Conservation (phyloP, 2,329 filamentous ascomycete genomes). For the Stenocarpella maydis region DNA sequence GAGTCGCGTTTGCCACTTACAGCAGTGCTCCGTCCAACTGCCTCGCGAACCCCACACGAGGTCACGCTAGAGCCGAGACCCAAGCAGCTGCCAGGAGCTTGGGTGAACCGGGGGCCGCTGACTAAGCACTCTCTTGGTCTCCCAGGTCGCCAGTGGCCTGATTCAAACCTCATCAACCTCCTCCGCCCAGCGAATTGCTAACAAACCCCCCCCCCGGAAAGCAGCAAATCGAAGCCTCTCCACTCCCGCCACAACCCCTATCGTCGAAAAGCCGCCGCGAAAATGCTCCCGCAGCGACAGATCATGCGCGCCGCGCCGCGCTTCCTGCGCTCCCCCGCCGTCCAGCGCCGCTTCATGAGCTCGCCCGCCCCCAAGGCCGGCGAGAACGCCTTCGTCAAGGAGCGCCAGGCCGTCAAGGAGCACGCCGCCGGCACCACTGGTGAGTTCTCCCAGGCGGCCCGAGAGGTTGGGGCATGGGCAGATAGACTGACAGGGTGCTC, state of each 20-base stretch:
- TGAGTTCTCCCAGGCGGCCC: constrained; percentile 57
- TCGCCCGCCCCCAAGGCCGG: constrained; percentile 55
- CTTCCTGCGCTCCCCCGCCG: constrained; percentile 63
- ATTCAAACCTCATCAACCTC: constrained; percentile 24
- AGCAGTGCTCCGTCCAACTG: background rate
- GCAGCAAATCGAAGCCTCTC: constrained; percentile 25
- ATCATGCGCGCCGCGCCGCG: constrained; percentile 70
- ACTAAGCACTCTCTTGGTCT: constrained; percentile 5
- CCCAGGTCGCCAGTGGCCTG: constrained; percentile 28
- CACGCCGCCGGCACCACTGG: constrained; percentile 87
- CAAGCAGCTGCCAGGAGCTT: background rate
- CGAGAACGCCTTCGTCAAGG: constrained; percentile 93
- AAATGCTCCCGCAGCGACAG: constrained; percentile 72
- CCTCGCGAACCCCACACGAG: constrained; percentile 6
- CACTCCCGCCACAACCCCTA: constrained; percentile 1
- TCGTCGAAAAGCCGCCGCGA: constrained; percentile 11
- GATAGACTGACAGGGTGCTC: constrained; percentile 45
- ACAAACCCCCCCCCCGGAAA: constrained; percentile 8
- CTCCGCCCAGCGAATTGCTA: background rate
- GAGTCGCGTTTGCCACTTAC: constrained; percentile 16
- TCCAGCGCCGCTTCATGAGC: constrained; percentile 78
- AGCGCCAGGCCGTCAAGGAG: constrained; percentile 88
- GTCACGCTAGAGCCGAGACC: constrained; percentile 5
- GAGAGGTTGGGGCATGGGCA: background rate
- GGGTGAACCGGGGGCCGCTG: background rate